Percentiles rank a stretch among this genome's conserved stretches.
phyloP scores from a whole-genome alignment of 768 basidiomycete species.

The Lactarius sp. region DNA sequence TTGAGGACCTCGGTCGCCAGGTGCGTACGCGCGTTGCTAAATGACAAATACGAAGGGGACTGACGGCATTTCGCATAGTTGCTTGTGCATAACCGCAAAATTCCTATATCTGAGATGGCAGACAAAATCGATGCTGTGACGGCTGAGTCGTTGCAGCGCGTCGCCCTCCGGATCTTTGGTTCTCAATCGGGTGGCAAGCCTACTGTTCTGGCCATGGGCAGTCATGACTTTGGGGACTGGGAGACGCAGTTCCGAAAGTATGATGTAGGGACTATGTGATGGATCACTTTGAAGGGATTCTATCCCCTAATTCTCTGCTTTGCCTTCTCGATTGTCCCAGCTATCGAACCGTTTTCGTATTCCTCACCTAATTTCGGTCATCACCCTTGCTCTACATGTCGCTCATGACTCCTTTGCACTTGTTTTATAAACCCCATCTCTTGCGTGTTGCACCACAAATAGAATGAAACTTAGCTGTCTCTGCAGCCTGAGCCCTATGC shows the following conservation, averaged over 20 bases:
- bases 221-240: slow-evolving; percentile 70
- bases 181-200: slow-evolving; percentile 56
- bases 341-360: neutral
- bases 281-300: neutral
- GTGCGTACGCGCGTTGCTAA: slow-evolving; percentile 34
- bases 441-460: neutral
- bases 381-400: neutral
- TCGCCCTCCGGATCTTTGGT: slow-evolving; percentile 73
- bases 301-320: neutral
- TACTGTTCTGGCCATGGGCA: slow-evolving; percentile 81
- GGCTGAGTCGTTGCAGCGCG: slow-evolving; percentile 62
- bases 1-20: slow-evolving; percentile 90
- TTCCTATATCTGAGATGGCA: slow-evolving; percentile 89
- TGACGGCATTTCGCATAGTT: slow-evolving; percentile 42
- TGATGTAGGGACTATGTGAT: slow-evolving; percentile 42
- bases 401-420: neutral
- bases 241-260: slow-evolving; percentile 61
- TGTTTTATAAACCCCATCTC: neutral
- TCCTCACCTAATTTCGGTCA: neutral
- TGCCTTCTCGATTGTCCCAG: neutral
- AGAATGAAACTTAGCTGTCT: neutral
- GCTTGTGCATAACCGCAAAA: slow-evolving; percentile 79
- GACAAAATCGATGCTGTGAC: slow-evolving; percentile 76
- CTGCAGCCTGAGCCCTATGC: neutral
- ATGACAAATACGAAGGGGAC: neutral